phyloP scores from a whole-genome alignment of 495 filamentous ascomycete species.

The Massariosphaeria phaeospora region DNA sequence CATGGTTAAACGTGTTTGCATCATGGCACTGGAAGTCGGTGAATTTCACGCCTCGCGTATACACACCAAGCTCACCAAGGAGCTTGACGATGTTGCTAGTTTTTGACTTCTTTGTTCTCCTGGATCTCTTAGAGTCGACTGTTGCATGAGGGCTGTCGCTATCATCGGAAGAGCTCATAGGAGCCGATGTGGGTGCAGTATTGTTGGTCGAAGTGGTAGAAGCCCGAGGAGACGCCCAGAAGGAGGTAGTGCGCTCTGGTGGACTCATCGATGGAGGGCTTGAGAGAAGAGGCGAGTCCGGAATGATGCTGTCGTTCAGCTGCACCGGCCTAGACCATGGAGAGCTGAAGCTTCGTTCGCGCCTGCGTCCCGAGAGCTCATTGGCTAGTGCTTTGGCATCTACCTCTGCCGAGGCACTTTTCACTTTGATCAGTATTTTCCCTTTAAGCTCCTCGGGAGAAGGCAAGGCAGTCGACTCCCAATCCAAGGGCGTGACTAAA shows the following conservation, averaged over 20 bases:
- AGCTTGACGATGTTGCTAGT: constrained; percentile 81
- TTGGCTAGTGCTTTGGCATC: constrained; percentile 16
- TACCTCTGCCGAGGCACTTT: constrained; percentile 52
- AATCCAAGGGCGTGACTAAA: constrained; percentile 60
- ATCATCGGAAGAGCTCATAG: constrained; percentile 60
- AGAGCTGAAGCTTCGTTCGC: constrained; percentile 76
- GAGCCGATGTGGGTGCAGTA: constrained; percentile 50
- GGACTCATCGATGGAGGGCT: constrained; percentile 48
- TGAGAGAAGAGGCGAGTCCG: constrained; percentile 50
- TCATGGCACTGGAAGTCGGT: constrained; percentile 66
- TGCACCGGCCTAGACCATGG: constrained; percentile 43
- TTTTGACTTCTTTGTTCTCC: constrained; percentile 55
- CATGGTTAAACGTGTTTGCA: constrained; percentile 80
- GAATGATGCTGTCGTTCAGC: constrained; percentile 52
- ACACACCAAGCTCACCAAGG: constrained; percentile 82
- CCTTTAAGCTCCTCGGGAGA: constrained; percentile 79
- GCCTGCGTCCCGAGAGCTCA: constrained; percentile 47
- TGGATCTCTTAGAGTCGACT: constrained; percentile 35
- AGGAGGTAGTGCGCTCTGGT: constrained; percentile 39
- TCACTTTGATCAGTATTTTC: constrained; percentile 90
- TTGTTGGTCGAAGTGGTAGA: constrained; percentile 46
- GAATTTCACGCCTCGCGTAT: constrained; percentile 83
- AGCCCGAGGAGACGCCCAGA: constrained; percentile 47
- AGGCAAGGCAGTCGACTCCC: constrained; percentile 61
- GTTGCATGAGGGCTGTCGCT: constrained; percentile 49